These are phyloP conservation scores for Tetradesmus obliquus DNA, from an alignment of 139 green algal genomes.

Conservation along the genomic window DNA sequence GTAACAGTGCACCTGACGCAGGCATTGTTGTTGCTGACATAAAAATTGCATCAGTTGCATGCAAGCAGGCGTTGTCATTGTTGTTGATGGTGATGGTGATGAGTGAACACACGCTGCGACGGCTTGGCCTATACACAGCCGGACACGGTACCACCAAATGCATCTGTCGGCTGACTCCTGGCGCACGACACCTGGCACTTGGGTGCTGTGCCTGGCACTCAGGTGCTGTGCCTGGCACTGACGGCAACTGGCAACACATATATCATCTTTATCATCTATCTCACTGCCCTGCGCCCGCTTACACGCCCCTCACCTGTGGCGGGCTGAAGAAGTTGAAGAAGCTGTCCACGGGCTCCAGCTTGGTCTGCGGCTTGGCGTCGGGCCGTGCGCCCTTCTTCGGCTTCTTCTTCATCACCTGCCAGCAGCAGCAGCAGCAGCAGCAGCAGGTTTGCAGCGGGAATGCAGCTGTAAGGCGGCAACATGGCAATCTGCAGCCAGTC, in stretches of 20 bases:
- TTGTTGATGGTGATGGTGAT: no score
- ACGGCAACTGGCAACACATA: neutral
- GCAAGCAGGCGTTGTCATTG: no score
- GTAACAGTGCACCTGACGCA: no score
- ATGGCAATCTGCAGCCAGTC: neutral
- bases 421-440: neutral
- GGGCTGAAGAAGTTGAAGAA: slow-evolving; percentile 98
- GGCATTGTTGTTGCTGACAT: no score
- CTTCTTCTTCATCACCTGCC: slow-evolving; percentile 97
- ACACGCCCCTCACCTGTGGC: slow-evolving; percentile 61
- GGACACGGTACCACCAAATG: no score
- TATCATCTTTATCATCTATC: neutral
- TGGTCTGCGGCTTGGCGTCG: slow-evolving; percentile 85
- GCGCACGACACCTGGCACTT: neutral
- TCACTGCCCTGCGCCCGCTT: neutral
- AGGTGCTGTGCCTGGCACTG: neutral
- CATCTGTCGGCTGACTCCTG: no score
- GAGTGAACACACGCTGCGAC: no score
- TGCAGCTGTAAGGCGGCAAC: neutral
- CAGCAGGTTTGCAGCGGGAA: neutral
- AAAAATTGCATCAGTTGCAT: no score
- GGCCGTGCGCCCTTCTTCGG: slow-evolving; percentile 83
- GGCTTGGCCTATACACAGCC: no score
- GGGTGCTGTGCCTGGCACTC: neutral
- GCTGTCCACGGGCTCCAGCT: slow-evolving; percentile 85